Percentiles rank a stretch among this genome's conserved stretches.
These are phyloP conservation scores for Fusarium sp. DNA, from an alignment of 2,329 filamentous ascomycete species.

Conservation along the genomic window DNA sequence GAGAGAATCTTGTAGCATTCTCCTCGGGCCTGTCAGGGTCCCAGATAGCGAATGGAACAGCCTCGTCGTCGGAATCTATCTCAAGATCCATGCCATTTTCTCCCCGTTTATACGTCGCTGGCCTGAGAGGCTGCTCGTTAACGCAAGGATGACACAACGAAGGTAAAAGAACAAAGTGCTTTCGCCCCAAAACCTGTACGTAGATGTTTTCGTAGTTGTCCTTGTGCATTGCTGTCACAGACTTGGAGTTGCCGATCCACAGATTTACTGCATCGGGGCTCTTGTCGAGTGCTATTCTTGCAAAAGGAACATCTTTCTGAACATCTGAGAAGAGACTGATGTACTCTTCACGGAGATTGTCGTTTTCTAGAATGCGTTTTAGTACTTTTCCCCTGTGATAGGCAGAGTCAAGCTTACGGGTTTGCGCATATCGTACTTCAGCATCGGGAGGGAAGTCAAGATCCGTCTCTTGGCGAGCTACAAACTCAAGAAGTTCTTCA, in stretches of 20 bases:
- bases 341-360: constrained; percentile 84
- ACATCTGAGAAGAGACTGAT: constrained; percentile 71
- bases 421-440: constrained; percentile 80
- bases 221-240: constrained; percentile 79
- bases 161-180: constrained; percentile 82
- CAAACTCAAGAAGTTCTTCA: constrained; percentile 69
- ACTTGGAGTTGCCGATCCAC: constrained; percentile 82
- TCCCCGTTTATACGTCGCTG: constrained; percentile 69
- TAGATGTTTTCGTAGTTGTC: constrained; percentile 91
- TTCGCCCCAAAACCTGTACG: constrained; percentile 78
- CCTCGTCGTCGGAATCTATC: constrained; percentile 52
- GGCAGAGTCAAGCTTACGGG: constrained; percentile 63
- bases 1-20: constrained; percentile 69
- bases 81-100: constrained; percentile 48
- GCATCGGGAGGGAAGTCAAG: constrained; percentile 46
- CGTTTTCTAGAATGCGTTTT: constrained; percentile 70
- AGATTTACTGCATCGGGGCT: constrained; percentile 82
- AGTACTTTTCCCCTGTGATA: not conserved
- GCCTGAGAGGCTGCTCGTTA: constrained; percentile 69
- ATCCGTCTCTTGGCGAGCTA: constrained; percentile 68
- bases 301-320: constrained; percentile 75
- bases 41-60: constrained; percentile 78
- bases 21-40: constrained; percentile 72
- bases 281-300: constrained; percentile 75
- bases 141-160: constrained; percentile 77